Evolutionary conservation across 768 basidiomycete species (phyloP).

Genomic region (Serpula lacrymans): DNA sequence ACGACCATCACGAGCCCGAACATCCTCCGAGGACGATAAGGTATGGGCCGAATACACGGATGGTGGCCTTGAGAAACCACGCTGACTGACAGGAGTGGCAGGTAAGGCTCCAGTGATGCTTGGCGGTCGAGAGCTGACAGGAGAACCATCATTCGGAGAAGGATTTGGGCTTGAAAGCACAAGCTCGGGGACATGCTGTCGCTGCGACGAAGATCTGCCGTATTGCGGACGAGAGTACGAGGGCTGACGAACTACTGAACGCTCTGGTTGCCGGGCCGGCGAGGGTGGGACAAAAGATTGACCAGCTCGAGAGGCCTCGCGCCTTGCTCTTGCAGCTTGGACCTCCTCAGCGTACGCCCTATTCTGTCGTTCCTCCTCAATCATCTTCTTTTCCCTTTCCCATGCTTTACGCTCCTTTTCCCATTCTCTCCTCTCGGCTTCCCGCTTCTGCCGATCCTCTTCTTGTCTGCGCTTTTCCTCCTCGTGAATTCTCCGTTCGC

Average conservation of each 20-base stretch:
- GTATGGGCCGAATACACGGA: constrained; percentile 53
- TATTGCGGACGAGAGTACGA: constrained; percentile 23
- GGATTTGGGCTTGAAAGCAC: constrained; percentile 30
- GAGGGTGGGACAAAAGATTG: constrained; percentile 20
- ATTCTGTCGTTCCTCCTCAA: constrained; percentile 54
- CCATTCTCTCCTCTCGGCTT: constrained; percentile 44
- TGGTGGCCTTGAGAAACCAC: constrained; percentile 46
- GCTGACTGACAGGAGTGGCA: constrained; percentile 32
- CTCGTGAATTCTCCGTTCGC: constrained; percentile 48
- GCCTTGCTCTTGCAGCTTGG: constrained; percentile 54
- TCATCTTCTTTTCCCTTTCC: constrained; percentile 25
- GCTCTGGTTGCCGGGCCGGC: constrained; percentile 18
- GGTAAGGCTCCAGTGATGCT: constrained; percentile 36
- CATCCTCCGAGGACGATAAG: constrained; percentile 54
- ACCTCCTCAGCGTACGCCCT: constrained; percentile 56
- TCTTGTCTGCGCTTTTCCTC: constrained; percentile 42
- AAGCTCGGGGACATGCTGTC: constrained; percentile 46
- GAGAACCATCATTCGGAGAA: constrained; percentile 42
- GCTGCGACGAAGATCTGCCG: constrained; percentile 33
- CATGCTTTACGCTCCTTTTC: constrained; percentile 48
- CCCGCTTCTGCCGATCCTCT: constrained; percentile 40
- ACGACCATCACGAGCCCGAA: constrained; percentile 38
- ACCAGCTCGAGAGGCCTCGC: constrained; percentile 56
- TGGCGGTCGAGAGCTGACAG: constrained; percentile 48
- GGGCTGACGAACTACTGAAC: constrained; percentile 33